Base-by-base conservation (phyloP, 805 yeast species). In the Pichia ethanolica region DNA sequence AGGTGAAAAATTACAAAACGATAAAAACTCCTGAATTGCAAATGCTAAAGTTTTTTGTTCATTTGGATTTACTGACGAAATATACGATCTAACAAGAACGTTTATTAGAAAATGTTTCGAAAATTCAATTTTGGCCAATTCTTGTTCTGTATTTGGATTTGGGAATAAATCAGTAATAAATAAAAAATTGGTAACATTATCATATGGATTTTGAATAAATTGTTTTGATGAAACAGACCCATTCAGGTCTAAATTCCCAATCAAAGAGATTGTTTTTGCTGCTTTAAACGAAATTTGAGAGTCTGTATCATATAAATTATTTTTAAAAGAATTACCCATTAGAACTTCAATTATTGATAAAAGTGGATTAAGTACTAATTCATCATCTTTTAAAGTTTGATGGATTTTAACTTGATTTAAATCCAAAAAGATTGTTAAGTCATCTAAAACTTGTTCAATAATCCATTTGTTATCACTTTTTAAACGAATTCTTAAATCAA, bases 21-120 rank as follows among this genome's bases (percentile, higher is more conserved):
- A 52, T 46, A 93, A 67, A 44, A 83, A 82, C 54, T 89, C 93
- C 63, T 93, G 99, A 78, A 93, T 87, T 0, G 91, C 85, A 64
- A 79, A 85, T 0, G 97, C 96, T 35, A 89, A 73, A 60, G 84
- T 86, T 50, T 86, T 72, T 63, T 93, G 99, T 44, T 81, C 79
- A 26, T 79, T 77, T 0, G 98, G 96, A 60, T 89, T 89, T 35
- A 84, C 86, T 1, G 97, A 84, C 0, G 96, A 89, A 81, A 95
- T 83, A 65, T 89, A 90, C 1, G 89, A 80, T 35, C 87, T 89
- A 8, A 90, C 84, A n/a, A 93, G 71, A 51, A 79, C 73, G 48
- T 77, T 74, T 52, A 86, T 83, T 35, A 90, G 70, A 44, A 90
- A 79, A 56, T 75, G 72, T 4, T 78, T 69, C 34, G 89, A 71